phyloP scores from a whole-genome alignment of 805 yeast species.

The Limtongia smithiae region DNA sequence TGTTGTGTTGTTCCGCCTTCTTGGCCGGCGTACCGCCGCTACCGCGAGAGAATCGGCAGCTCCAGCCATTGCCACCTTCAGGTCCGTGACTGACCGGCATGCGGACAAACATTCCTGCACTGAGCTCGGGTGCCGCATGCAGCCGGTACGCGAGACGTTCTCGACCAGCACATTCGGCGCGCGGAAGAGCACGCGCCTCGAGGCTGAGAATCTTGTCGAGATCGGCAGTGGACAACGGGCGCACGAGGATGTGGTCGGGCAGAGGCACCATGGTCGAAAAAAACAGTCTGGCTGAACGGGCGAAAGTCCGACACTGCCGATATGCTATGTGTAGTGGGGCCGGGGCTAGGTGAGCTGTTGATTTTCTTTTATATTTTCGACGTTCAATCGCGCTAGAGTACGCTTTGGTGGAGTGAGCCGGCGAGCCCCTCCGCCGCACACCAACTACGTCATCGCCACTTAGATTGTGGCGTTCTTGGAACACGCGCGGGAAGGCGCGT shows the following conservation, averaged over 20 bases:
- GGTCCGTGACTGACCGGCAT: conserved; percentile 49
- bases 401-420: no score
- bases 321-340: no score
- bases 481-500: no score
- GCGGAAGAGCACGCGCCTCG: conserved; percentile 68
- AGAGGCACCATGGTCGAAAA: conserved; percentile 31
- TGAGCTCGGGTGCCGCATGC: conserved; percentile 80
- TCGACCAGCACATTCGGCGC: conserved; percentile 61
- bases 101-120: conserved; percentile 82
- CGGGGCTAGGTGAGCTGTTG: no score
- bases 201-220: conserved; percentile 55
- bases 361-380: no score
- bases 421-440: no score
- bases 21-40: not conserved
- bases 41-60: not conserved
- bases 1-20: no score
- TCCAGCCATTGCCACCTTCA: conserved; percentile 17
- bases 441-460: no score
- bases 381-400: no score
- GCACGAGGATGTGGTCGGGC: conserved; percentile 60
- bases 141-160: conserved; percentile 68
- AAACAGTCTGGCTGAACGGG: no score
- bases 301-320: no score
- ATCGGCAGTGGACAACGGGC: conserved; percentile 80
- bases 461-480: no score